Percentiles rank a stretch among this genome's conserved stretches.
Evolutionary conservation across 257 asterid species (phyloP).

Genomic region (Mentha longifolia): DNA sequence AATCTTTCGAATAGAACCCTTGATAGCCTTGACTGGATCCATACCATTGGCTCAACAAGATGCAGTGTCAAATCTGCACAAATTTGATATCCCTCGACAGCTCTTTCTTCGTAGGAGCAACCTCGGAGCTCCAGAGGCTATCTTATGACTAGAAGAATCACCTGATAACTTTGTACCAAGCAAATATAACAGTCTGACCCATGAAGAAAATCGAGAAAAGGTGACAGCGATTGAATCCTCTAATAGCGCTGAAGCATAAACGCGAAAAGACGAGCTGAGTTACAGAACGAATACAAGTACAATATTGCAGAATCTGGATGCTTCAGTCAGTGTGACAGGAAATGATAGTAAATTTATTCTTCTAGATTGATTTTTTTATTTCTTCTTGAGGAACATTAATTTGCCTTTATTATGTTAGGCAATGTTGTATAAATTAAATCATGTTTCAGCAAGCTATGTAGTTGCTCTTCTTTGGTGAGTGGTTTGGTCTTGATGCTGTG

Average conservation of each 20-base stretch:
- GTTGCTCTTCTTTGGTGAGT: neutral
- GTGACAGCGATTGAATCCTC: neutral
- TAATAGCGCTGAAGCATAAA: neutral
- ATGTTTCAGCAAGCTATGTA: neutral
- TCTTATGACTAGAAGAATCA: conserved; percentile 51
- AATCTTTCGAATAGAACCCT: conserved; percentile 57
- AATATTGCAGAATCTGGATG: conserved; percentile 4
- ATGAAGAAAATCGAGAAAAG: conserved; percentile 20
- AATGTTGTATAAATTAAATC: conserved; percentile 23
- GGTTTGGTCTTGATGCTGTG: neutral
- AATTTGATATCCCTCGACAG: conserved; percentile 61
- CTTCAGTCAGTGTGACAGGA: neutral
- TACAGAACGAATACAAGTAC: too few species aligned
- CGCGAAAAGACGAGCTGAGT: conserved; percentile 4
- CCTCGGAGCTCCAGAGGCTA: conserved; percentile 61
- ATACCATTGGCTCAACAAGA: conserved; percentile 63
- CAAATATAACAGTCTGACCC: conserved; percentile 31
- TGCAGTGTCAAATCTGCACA: conserved; percentile 56
- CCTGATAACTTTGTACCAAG: conserved; percentile 5
- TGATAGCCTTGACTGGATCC: conserved; percentile 60
- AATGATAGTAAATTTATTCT: conserved; percentile 16
- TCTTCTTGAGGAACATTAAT: conserved; percentile 9
- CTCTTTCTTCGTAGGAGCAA: conserved; percentile 50
- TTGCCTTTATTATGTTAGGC: conserved; percentile 24
- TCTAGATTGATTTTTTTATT: conserved; percentile 19